Percentiles rank a stretch among this genome's conserved stretches.
These are phyloP conservation scores for Triangularia verruculosa DNA, from an alignment of 2,329 filamentous ascomycete species.

Conservation along the genomic window DNA sequence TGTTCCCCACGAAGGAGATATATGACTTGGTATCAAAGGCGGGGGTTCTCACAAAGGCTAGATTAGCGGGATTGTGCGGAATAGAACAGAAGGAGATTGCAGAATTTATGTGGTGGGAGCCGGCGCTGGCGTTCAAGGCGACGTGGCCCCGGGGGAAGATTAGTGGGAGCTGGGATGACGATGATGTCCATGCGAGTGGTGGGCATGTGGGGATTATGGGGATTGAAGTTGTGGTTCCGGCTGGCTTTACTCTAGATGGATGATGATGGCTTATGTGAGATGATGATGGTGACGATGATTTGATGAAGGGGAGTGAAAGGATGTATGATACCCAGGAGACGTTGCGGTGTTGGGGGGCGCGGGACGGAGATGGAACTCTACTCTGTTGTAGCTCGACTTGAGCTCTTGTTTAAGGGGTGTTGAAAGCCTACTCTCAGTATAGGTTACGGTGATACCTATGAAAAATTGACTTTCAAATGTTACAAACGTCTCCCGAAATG, in stretches of 20 bases:
- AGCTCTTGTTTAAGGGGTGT: not conserved
- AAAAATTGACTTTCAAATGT: too few relatives aligned
- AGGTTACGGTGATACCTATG: too few relatives aligned
- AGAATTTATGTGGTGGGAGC: conserved; percentile 29
- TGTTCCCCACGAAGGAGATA: conserved; percentile 39
- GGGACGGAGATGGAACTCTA: not conserved
- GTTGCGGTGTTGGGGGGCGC: not conserved
- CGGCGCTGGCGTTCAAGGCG: conserved; percentile 16
- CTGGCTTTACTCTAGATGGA: not conserved
- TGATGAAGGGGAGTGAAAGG: not conserved
- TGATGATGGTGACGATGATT: not conserved
- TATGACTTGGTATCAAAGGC: conserved; percentile 32
- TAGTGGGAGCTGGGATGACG: conserved; percentile 31
- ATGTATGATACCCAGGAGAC: not conserved
- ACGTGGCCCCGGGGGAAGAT: conserved; percentile 15
- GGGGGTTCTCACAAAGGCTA: conserved; percentile 35
- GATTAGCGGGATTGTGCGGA: conserved; percentile 34
- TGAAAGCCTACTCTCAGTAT: not conserved
- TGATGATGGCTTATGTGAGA: not conserved
- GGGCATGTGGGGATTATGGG: conserved; percentile 8
- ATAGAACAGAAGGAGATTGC: conserved; percentile 32
- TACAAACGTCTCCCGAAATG: too few relatives aligned
- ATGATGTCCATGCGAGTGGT: conserved; percentile 31
- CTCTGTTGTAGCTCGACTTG: not conserved
- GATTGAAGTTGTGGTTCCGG: not conserved